These are phyloP conservation scores for Tetracladium setigerum DNA, from an alignment of 495 filamentous ascomycete species.

Conservation along the genomic window DNA sequence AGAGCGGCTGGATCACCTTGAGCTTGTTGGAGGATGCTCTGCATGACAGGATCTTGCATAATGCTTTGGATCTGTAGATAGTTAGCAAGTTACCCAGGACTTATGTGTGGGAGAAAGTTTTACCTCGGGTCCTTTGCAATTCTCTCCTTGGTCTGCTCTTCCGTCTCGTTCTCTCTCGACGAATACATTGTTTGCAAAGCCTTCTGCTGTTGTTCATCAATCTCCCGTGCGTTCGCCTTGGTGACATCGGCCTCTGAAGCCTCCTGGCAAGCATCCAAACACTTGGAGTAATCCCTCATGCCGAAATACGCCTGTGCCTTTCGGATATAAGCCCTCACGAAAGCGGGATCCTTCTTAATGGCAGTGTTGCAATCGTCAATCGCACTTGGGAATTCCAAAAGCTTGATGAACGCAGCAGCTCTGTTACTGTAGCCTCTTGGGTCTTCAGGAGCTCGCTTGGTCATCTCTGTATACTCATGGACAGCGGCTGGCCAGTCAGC, in stretches of 20 bases:
- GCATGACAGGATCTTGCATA: constrained; percentile 93
- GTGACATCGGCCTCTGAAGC: constrained; percentile 67
- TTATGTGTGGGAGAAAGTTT: constrained; percentile 22
- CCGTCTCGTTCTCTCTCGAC: constrained; percentile 86
- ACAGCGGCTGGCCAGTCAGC: constrained; percentile 94
- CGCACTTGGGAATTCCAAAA: constrained; percentile 89
- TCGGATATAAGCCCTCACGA: constrained; percentile 91
- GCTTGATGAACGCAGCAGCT: constrained; percentile 91
- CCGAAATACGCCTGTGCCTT: constrained; percentile 90
- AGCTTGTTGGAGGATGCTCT: constrained; percentile 92
- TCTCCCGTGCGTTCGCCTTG: constrained; percentile 72
- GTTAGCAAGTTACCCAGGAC: constrained; percentile 26
- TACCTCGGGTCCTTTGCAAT: constrained; percentile 92
- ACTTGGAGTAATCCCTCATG: constrained; percentile 96
- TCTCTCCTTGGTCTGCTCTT: constrained; percentile 90
- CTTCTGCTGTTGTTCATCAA: constrained; percentile 91
- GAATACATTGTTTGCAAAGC: constrained; percentile 85
- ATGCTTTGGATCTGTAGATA: constrained; percentile 69
- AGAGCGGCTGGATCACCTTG: constrained; percentile 88
- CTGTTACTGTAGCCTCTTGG: constrained; percentile 95
- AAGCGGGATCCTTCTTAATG: constrained; percentile 82
- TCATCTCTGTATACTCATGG: constrained; percentile 94
- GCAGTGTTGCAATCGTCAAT: constrained; percentile 89
- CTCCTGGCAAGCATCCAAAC: constrained; percentile 79
- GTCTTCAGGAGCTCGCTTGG: constrained; percentile 88